Conservation (phyloP, 192 early-diverging fungal genomes). For the Blastocladiella britannica region DNA sequence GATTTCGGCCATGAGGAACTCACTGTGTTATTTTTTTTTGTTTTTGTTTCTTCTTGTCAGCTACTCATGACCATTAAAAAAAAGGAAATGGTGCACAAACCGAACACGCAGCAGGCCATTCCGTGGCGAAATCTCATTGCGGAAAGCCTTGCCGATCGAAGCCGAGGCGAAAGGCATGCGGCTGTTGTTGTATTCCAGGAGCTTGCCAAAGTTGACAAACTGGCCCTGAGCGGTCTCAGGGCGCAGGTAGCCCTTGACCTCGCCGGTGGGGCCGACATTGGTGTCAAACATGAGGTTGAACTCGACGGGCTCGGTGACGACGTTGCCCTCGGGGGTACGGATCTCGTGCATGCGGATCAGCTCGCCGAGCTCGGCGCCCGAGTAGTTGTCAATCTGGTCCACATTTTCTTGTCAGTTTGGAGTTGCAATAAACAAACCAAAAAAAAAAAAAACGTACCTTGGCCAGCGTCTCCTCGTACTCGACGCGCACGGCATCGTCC, state of each 20-base stretch:
- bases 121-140: slow-evolving; percentile 96
- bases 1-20: slow-evolving; percentile 98
- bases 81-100: no score
- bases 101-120: slow-evolving; percentile 84
- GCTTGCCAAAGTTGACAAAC: slow-evolving; percentile 91
- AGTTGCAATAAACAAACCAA: neutral
- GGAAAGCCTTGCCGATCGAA: slow-evolving; percentile 89
- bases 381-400: slow-evolving; percentile 82
- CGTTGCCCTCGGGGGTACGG: slow-evolving; percentile 77
- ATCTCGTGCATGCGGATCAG: slow-evolving; percentile 70
- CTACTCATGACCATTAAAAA: neutral
- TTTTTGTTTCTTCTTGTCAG: slow-evolving; percentile 2
- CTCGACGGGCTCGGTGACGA: slow-evolving; percentile 64
- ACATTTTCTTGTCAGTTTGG: slow-evolving; percentile 2
- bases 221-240: slow-evolving; percentile 99
- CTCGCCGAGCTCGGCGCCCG: slow-evolving; percentile 60
- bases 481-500: slow-evolving; percentile 28
- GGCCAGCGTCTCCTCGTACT: slow-evolving; percentile 75
- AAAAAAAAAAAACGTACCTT: slow-evolving; percentile 36
- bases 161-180: slow-evolving; percentile 99
- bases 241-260: slow-evolving; percentile 80
- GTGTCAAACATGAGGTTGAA: slow-evolving; percentile 99
- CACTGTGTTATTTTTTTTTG: slow-evolving; percentile 21
- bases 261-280: slow-evolving; percentile 91
- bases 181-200: slow-evolving; percentile 94